Percentiles rank a stretch among this genome's conserved stretches.
phyloP scores from a whole-genome alignment of 2,329 filamentous ascomycete genomes.

The Ascochyta rabiei region DNA sequence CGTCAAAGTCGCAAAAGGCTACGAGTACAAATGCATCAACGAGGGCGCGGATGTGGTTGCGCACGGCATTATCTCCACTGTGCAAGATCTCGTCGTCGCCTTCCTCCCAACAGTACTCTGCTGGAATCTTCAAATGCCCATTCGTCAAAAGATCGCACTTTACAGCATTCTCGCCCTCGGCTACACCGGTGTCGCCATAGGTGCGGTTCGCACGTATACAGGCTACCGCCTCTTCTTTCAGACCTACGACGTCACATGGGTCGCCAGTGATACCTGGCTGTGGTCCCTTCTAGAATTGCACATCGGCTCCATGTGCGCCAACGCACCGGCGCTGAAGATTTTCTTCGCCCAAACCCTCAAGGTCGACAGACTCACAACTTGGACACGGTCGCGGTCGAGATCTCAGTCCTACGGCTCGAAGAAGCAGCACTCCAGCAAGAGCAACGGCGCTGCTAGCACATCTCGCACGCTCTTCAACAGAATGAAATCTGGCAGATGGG shows the following conservation, averaged over 20 bases:
- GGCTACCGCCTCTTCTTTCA: conserved; percentile 28
- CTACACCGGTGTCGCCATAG: conserved; percentile 24
- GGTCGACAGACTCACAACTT: neutral
- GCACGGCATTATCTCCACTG: conserved; percentile 23
- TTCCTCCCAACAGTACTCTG: conserved; percentile 30
- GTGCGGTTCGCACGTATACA: conserved; percentile 21
- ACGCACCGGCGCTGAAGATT: conserved; percentile 31
- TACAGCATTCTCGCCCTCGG: conserved; percentile 30
- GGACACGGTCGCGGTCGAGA: neutral
- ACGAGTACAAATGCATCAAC: conserved; percentile 30
- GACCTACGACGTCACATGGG: conserved; percentile 36
- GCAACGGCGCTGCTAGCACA: neutral
- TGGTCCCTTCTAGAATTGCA: conserved; percentile 29
- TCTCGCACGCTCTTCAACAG: neutral
- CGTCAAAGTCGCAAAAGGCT: conserved; percentile 15
- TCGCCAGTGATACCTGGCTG: conserved; percentile 18
- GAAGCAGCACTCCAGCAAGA: neutral
- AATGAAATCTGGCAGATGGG: neutral
- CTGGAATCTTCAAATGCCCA: conserved; percentile 31
- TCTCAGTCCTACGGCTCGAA: neutral
- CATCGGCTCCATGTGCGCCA: conserved; percentile 33
- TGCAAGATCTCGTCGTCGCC: conserved; percentile 29
- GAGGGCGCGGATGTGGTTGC: conserved; percentile 29
- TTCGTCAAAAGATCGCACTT: conserved; percentile 31
- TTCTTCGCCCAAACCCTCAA: conserved; percentile 25